Conservation (phyloP, 2,329 filamentous ascomycete species). For the Seiridium cupressi region DNA sequence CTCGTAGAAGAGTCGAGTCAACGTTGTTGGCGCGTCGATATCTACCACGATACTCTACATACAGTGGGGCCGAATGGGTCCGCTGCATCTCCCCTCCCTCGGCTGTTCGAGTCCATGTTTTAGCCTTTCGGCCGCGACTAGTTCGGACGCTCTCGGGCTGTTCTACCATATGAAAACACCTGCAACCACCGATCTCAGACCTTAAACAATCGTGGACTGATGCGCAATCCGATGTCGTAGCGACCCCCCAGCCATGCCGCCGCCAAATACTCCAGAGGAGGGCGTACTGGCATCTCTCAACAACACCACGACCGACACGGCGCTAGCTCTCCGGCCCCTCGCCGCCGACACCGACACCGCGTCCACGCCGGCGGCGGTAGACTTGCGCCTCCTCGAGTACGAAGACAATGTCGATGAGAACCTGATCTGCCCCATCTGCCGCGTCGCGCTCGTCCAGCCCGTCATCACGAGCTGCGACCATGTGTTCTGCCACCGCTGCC, state of each 20-base stretch:
- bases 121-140: too few relatives aligned
- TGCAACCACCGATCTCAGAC: too few relatives aligned
- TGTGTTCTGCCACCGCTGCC: conserved; percentile 61
- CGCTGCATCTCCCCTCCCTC: too few relatives aligned
- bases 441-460: conserved; percentile 58
- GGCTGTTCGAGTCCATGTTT: too few relatives aligned
- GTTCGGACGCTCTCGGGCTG: too few relatives aligned
- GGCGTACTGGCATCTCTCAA: conserved; percentile 17
- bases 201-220: too few relatives aligned
- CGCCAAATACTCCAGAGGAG: conserved; percentile 34
- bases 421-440: conserved; percentile 55
- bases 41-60: too few relatives aligned
- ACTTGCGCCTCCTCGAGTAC: conserved; percentile 45
- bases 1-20: too few relatives aligned
- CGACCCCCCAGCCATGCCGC: conserved; percentile 24
- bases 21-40: too few relatives aligned
- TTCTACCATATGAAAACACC: too few relatives aligned
- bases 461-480: conserved; percentile 63
- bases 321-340: conserved; percentile 23
- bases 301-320: conserved; percentile 1
- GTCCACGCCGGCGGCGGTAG: conserved; percentile 25
- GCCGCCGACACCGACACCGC: conserved; percentile 15
- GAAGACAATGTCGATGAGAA: conserved; percentile 42
- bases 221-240: neutral
- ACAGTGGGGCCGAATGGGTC: too few relatives aligned